Base-by-base conservation (phyloP, 257 asterid genomes). In the Solanum microdontum region DNA sequence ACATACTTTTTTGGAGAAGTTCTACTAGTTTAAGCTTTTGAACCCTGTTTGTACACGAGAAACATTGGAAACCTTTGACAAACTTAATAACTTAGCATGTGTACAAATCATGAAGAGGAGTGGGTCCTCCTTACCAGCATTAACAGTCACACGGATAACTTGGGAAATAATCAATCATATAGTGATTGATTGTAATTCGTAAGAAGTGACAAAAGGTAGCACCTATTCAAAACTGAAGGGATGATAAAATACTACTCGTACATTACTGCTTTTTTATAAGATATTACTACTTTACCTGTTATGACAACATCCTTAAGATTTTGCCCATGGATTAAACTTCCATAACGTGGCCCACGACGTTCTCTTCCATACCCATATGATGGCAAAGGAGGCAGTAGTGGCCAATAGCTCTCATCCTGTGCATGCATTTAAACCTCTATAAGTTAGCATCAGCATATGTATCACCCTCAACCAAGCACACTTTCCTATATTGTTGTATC, bases 311-410 rank as follows among this genome's bases (percentile, higher is more conserved):
- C 98, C 90, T 90, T 93, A 84, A 96, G 91, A 89, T 95, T 93
- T 87, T 96, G 99, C 73, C 99, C 99, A 37, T 96, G 98, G 88
- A 96, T 93, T 91, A 96, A 92, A 90, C 99, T 95, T 91, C 99
- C 99, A 88, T 95, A 96, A 19, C 99, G 94, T 7, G 99, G 98
- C 39, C 98, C 98, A 34, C 90, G 94, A 24, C 76, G 91, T 77
- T 96, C 99, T 91, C 99, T 93, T 90, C 99, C 99, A 87, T 92
- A 89, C 43, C 98, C 99, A 88, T 96, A 95, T 15, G 99, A 96
- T 64, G 99, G 99, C 90, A 96, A 93, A 76, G 99, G 98, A 91
- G 99, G 99, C 97, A 96, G 93, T 88, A 96, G 87, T 30, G 96
- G 94, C 99, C 99, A 96, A 87, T 92, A 88, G 70, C 88, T 91